These are phyloP conservation scores for Xylaria bambusicola DNA, from an alignment of 495 filamentous ascomycete species.

Conservation along the genomic window DNA sequence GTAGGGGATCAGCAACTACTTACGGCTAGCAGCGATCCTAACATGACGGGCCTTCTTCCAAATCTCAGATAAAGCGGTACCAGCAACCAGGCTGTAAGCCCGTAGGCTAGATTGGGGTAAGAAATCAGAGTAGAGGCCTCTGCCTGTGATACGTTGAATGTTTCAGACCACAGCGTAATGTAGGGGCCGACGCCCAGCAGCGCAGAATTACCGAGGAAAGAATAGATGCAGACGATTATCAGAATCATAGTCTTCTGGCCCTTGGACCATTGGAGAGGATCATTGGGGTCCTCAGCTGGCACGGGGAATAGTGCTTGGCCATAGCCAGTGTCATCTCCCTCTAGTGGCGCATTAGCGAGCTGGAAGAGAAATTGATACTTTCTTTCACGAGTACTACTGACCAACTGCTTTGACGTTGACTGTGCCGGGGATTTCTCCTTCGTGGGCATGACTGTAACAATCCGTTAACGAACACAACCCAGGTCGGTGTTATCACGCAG, in stretches of 20 bases:
- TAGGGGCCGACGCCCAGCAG: conserved; percentile 62
- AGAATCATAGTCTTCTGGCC: conserved; percentile 63
- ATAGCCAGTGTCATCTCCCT: conserved; percentile 63
- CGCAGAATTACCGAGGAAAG: conserved; percentile 62
- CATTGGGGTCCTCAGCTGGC: conserved; percentile 64
- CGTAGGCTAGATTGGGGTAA: conserved; percentile 65
- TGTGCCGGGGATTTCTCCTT: conserved; percentile 60
- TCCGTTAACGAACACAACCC: background rate
- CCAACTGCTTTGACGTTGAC: conserved; percentile 54
- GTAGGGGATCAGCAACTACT: conserved; percentile 32
- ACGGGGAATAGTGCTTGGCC: conserved; percentile 66
- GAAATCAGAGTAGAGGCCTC: conserved; percentile 58
- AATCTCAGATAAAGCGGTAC: conserved; percentile 62
- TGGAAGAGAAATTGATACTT: background rate
- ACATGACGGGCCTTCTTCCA: conserved; percentile 58
- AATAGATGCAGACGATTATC: conserved; percentile 59
- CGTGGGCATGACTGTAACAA: conserved; percentile 56
- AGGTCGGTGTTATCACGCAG: background rate
- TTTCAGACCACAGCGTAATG: conserved; percentile 58
- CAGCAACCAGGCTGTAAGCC: conserved; percentile 58
- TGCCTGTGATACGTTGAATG: conserved; percentile 53
- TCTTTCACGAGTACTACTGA: conserved; percentile 21
- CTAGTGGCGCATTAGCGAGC: conserved; percentile 28
- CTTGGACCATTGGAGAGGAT: conserved; percentile 61
- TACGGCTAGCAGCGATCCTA: conserved; percentile 51